Base-by-base conservation (phyloP, 176 grass and related monocot genomes). In the Musa itinerans region DNA sequence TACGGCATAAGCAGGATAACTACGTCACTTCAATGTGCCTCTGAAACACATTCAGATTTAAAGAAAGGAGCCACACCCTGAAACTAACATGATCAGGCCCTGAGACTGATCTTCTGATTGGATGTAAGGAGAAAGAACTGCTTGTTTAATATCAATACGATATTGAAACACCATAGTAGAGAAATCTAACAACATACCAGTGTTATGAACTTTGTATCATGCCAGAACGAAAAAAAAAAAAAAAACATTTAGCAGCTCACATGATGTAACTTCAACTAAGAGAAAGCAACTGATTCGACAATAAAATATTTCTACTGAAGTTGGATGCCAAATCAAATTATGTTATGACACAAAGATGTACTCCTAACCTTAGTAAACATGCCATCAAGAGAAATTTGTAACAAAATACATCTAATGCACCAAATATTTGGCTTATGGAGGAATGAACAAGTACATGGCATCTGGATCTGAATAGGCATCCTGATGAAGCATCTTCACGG, bases 401-500 rank as follows among this genome's bases (percentile, higher is more conserved):
- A 20, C 50, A 12, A 17, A 70, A 70, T 10, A 1, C 50, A 70
- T 50, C 11, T 70, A 11, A 1, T 50, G 34, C 5, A 74, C 10
- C 53, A 57, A 84, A 75, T 11, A 74, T 72, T 52, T 77, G 26
- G 53, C 8, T 57, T 43, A 53, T 79, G 69, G 12, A 71, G 61
- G 86, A 54, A 71, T 59, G 6, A 86, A 68, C 16, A 67, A 51
- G 63, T 94, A 99, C 95, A 99, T 93, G 84, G 86, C 94, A 69
- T 94, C 86, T 83, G 90, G 63, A 58, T 94, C 91, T 0, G 86
- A 89, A 89, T 85, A 93, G 75, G 77, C 86, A 64, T 91, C 88
- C 83, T 99, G 89, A 69, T 89, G 90, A 82, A 99, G 81, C 68
- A 99, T 92, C 84, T 94, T 99, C 49, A 99, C 88, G 24, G 78